Conservation (phyloP, 1,284 basidiomycete genomes). For the Gomphus bonarii region DNA sequence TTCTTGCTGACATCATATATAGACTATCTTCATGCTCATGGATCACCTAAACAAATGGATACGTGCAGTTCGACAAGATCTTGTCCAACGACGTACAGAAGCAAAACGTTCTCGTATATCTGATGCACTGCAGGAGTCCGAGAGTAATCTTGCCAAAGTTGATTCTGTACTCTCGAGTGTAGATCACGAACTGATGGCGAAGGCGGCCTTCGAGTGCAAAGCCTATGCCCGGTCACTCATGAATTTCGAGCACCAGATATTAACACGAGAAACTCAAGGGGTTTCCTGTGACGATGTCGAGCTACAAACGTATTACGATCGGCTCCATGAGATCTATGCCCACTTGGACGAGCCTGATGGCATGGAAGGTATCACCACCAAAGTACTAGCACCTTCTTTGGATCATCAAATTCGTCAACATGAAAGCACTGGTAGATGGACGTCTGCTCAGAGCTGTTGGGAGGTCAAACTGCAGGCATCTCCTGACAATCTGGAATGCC, state of each 20-base stretch:
- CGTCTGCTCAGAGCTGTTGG: constrained; percentile 98
- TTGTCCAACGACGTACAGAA: constrained; percentile 39
- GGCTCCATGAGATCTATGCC: constrained; percentile 93
- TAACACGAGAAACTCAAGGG: constrained; percentile 37
- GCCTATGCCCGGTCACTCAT: constrained; percentile 91
- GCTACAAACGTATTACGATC: constrained; percentile 78
- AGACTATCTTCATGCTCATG: constrained; percentile 91
- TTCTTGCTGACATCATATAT: neutral
- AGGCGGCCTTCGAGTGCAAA: constrained; percentile 89
- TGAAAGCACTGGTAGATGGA: constrained; percentile 96
- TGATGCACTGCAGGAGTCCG: constrained; percentile 27
- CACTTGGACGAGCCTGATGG: constrained; percentile 97
- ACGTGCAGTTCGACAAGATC: constrained; percentile 52
- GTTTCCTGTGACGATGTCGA: constrained; percentile 32
- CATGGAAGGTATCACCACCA: constrained; percentile 94
- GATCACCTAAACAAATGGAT: constrained; percentile 95
- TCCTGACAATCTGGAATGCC: constrained; percentile 82
- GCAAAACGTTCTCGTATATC: constrained; percentile 36
- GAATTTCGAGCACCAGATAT: constrained; percentile 84
- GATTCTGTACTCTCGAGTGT: constrained; percentile 79
- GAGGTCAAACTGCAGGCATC: constrained; percentile 91
- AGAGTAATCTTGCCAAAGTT: constrained; percentile 55
- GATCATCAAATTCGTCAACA: constrained; percentile 98
- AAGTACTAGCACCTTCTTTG: constrained; percentile 82
- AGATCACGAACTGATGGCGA: constrained; percentile 83